Percentiles rank a stretch among this genome's conserved stretches.
phyloP scores from a whole-genome alignment of 129 eudicot genomes.

The Centrapalus pauciflorus region DNA sequence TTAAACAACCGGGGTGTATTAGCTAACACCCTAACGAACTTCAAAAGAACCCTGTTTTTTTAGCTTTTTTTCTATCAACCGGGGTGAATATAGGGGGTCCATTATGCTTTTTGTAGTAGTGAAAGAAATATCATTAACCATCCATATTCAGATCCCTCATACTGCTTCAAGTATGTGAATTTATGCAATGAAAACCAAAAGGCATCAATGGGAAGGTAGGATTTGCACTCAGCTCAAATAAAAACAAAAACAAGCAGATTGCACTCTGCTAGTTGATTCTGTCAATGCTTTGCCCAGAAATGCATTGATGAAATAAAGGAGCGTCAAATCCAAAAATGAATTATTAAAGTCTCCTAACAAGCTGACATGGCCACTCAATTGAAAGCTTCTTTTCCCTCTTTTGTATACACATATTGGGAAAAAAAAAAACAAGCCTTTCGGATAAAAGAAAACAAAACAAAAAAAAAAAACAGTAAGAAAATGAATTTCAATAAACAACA shows the following conservation, averaged over 20 bases:
- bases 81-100: too few species aligned
- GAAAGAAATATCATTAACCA: too few species aligned
- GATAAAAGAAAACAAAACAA: too few species aligned
- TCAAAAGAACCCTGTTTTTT: too few species aligned
- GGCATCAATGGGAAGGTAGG: not conserved
- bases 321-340: not conserved
- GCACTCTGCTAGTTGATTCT: too few species aligned
- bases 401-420: not conserved
- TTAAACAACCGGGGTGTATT: too few species aligned
- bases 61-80: too few species aligned
- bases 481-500: too few species aligned
- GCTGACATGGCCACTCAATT: not conserved
- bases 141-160: not conserved
- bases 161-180: not conserved
- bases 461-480: too few species aligned
- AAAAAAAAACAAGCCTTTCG: not conserved
- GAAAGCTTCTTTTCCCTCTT: not conserved
- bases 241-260: not conserved
- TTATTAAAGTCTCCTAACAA: too few species aligned
- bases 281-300: not conserved
- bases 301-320: not conserved
- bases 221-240: not conserved
- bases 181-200: not conserved
- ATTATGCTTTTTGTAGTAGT: too few species aligned
- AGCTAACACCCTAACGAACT: too few species aligned